A percentile compares a stretch with the other conserved stretches of the same genome.
Conservation (phyloP, 192 early-diverging fungal genomes). For the Backusella mclennaniae region DNA sequence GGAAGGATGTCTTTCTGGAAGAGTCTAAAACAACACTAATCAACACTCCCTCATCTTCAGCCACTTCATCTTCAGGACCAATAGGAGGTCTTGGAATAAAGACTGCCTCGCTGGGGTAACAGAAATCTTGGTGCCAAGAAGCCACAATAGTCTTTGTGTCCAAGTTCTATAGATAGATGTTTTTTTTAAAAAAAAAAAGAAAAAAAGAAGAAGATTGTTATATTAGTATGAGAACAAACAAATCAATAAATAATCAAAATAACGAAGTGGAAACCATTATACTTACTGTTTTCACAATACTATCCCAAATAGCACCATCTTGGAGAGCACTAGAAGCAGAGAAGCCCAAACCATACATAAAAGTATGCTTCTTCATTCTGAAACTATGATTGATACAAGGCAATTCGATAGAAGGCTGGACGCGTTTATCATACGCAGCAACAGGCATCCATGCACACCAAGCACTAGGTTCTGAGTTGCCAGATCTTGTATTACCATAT, state of each 20-base stretch:
- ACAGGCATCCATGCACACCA: constrained; percentile 30
- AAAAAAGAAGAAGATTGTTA: background rate
- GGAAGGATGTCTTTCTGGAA: constrained; percentile 57
- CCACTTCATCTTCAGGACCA: constrained; percentile 33
- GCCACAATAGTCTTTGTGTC: constrained; percentile 33
- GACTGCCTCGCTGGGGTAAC: constrained; percentile 78
- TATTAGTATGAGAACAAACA: background rate
- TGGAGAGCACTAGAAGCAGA: constrained; percentile 26
- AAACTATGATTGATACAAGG: constrained; percentile 42
- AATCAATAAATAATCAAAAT: background rate
- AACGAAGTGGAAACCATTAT: too few relatives aligned
- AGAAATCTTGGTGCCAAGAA: constrained; percentile 57
- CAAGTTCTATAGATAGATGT: constrained; percentile 28
- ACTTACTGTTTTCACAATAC: constrained; percentile 48
- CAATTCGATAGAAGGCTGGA: constrained; percentile 36
- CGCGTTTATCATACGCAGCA: constrained; percentile 19
- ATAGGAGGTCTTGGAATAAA: constrained; percentile 60
- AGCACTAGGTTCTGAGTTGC: background rate
- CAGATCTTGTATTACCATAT: constrained; percentile 3
- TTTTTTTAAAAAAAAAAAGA: background rate
- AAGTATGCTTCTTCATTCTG: constrained; percentile 21
- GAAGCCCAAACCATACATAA: constrained; percentile 44
- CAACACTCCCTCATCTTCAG: constrained; percentile 80
- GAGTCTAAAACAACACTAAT: constrained; percentile 74
- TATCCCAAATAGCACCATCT: constrained; percentile 42